Conservation (phyloP, 129 eudicot genomes). For the Arctium minus region DNA sequence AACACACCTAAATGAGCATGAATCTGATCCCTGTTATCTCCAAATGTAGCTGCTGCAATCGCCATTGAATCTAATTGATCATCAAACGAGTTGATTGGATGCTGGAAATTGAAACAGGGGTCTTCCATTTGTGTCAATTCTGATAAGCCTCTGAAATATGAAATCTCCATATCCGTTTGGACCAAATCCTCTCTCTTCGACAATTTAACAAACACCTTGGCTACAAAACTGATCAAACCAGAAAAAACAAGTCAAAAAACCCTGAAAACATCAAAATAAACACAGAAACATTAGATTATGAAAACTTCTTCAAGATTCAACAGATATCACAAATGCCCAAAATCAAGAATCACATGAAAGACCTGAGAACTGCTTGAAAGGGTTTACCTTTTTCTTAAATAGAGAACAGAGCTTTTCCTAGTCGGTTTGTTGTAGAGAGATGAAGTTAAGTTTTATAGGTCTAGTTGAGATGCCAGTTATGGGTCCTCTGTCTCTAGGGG, state of each 20-base stretch:
- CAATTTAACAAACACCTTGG: slow-evolving; percentile 14
- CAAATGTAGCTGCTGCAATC: slow-evolving; percentile 27
- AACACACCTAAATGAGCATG: slow-evolving; percentile 22
- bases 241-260: not conserved
- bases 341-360: not conserved
- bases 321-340: not conserved
- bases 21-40: slow-evolving; percentile 27
- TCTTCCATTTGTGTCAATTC: slow-evolving; percentile 66
- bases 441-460: slow-evolving; percentile 33
- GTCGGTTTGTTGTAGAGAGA: slow-evolving; percentile 11
- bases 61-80: slow-evolving; percentile 39
- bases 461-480: slow-evolving; percentile 12
- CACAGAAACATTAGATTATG: slow-evolving; percentile 13
- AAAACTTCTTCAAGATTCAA: not conserved
- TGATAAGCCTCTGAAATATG: slow-evolving; percentile 45
- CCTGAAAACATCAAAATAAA: slow-evolving; percentile 26
- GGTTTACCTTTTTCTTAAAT: slow-evolving; percentile 23
- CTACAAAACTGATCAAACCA: slow-evolving; percentile 15
- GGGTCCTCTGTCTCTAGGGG: slow-evolving; percentile 35
- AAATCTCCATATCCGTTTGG: slow-evolving; percentile 40
- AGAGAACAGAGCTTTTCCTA: slow-evolving; percentile 24
- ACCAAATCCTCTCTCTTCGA: not conserved
- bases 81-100: slow-evolving; percentile 47
- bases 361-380: not conserved
- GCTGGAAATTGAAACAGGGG: slow-evolving; percentile 35